These are phyloP conservation scores for Boletus rex-veris DNA, from an alignment of 768 basidiomycete species.

Conservation along the genomic window DNA sequence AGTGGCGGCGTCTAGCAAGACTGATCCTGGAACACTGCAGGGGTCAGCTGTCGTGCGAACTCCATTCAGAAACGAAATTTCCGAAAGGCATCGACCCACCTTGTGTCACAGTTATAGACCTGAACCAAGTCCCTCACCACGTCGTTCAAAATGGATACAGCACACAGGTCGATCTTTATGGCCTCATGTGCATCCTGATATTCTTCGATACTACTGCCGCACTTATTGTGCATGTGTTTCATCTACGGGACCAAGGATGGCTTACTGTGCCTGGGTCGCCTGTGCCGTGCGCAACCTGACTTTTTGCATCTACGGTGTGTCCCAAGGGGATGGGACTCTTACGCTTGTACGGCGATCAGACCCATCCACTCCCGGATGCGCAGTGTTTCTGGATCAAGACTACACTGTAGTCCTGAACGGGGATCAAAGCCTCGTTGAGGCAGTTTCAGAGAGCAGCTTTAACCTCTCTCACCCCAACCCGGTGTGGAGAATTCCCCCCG, in stretches of 20 bases:
- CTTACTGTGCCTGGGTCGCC: not conserved
- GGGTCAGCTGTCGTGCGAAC: not conserved
- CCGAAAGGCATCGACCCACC: not conserved
- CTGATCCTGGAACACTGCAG: not conserved
- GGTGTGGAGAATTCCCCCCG: not conserved
- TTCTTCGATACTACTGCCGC: not conserved
- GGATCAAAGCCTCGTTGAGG: not conserved
- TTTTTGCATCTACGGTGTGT: not conserved
- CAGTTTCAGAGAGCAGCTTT: conserved; percentile 1
- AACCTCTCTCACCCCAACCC: not conserved
- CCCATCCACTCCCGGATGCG: not conserved
- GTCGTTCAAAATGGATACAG: not conserved
- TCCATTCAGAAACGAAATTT: not conserved
- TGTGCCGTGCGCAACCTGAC: not conserved
- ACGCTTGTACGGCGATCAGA: not conserved
- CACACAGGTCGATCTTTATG: not conserved
- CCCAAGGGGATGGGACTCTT: conserved; percentile 1
- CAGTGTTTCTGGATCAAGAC: conserved; percentile 1
- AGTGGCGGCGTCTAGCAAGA: not conserved
- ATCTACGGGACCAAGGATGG: not conserved
- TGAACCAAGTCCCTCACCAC: not conserved
- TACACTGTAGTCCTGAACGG: not conserved
- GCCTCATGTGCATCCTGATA: not conserved
- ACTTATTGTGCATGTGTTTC: not conserved
- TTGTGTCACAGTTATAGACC: not conserved